phyloP scores from a whole-genome alignment of 495 filamentous ascomycete genomes.

The Astrocystis sublimbata region DNA sequence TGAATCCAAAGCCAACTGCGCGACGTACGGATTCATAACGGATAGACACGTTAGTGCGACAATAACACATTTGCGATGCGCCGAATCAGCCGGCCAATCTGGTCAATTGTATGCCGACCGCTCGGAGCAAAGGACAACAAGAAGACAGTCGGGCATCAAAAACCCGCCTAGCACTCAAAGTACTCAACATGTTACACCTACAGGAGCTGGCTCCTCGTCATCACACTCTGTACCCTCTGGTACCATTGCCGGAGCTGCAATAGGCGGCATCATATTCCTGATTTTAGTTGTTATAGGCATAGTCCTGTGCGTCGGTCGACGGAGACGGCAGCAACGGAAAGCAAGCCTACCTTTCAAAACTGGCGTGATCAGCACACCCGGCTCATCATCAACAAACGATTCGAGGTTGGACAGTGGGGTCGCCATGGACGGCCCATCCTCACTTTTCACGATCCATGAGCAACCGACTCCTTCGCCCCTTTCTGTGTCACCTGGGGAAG shows the following conservation, averaged over 20 bases:
- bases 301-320: constrained; percentile 11
- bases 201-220: constrained; percentile 4
- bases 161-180: not conserved
- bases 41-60: constrained; percentile 15
- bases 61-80: constrained; percentile 26
- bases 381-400: not conserved
- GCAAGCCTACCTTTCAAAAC: not conserved
- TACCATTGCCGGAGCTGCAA: constrained; percentile 23
- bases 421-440: constrained; percentile 4
- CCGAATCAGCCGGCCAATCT: constrained; percentile 20
- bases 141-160: not conserved
- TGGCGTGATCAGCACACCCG: not conserved
- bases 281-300: constrained; percentile 9
- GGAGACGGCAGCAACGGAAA: constrained; percentile 5
- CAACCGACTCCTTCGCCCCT: constrained; percentile 9
- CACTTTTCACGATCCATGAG: constrained; percentile 28
- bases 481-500: not conserved
- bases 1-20: constrained; percentile 21
- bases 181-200: not conserved
- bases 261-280: constrained; percentile 23
- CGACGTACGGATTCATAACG: constrained; percentile 24
- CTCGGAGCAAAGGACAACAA: constrained; percentile 20
- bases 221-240: constrained; percentile 18
- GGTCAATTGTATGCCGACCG: constrained; percentile 31
- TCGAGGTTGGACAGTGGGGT: not conserved